Evolutionary conservation across 176 grass and related monocot genomes (phyloP), one percentile per base, ranked within the genome.

Genomic region (Triticum timopheevii): DNA sequence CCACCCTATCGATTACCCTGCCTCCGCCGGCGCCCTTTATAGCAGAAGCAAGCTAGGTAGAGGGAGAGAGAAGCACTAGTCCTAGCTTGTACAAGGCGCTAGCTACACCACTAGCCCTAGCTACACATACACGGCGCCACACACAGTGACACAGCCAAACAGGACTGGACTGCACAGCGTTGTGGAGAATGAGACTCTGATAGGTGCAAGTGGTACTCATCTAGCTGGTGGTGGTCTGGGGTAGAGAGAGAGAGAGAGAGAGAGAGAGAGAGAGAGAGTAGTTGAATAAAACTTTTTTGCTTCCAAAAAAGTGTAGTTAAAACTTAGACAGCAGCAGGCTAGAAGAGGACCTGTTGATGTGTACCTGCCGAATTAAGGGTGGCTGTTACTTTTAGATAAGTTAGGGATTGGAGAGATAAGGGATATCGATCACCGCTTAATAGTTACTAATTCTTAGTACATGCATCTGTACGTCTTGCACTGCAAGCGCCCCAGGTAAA

Each of bases 121-220:
- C 88, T 85, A 81, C 9, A 83, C 84, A 86, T 66, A 87, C 89
- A 79, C 89, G 67, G 73, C 82, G 84, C 82, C 36, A 88, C 61
- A 78, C 39, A 90, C 79, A 76, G 63, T 50, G 19, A 36, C 33
- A 35, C 8, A 52, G 49, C 49, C 49, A 52, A 52, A 52, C 15
- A 44, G 40, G 50, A 5, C 47, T 15, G 80, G 80, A 58, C 61
- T 72, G 45, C 80, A 76, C 52, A 59, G 77, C 34, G 83, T 10
- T 59, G 69, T 65, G 66, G 42, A 73, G 25, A 87, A 66, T 77
- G 86, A 88, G 86, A 76, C 63, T 88, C 63, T 88, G 82, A 88
- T 78, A 47, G 82, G 52, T 81, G 90, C 90, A 88, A 88, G 70
- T 85, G 52, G 85, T 86, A 42, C 10, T 6, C 52, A 61, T 23